phyloP scores from a whole-genome alignment of 306 rosid species.

The Lathyrus sativus region DNA sequence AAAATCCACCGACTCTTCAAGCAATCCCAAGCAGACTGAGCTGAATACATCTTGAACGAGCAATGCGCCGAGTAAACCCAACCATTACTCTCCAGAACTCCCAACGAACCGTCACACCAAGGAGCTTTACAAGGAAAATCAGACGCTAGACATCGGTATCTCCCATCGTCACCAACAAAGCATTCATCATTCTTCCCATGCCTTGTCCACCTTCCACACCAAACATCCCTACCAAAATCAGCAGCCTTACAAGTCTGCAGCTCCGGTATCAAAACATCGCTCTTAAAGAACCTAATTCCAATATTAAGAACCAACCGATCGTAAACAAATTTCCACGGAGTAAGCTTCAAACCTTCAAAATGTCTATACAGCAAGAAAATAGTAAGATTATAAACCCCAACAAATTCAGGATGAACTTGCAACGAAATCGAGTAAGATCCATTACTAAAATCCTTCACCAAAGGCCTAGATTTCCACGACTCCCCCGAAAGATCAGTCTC shows the following conservation, averaged over 20 bases:
- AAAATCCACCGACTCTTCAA: conserved; percentile 81
- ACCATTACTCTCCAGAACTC: conserved; percentile 88
- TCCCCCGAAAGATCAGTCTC: conserved; percentile 92
- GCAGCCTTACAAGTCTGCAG: conserved; percentile 56
- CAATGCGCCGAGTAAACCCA: conserved; percentile 96
- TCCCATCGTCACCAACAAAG: conserved; percentile 66
- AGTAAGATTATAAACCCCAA: conserved; percentile 68
- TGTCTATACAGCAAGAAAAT: conserved; percentile 79
- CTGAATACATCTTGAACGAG: conserved; percentile 68
- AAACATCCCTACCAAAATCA: conserved; percentile 71
- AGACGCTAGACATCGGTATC: conserved; percentile 65
- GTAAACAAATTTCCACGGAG: conserved; percentile 62
- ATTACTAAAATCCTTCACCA: conserved; percentile 75
- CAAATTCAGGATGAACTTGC: conserved; percentile 88
- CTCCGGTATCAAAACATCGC: conserved; percentile 54
- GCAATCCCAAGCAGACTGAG: conserved; percentile 91
- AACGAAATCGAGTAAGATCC: conserved; percentile 77
- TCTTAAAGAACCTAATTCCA: conserved; percentile 55
- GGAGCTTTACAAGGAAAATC: conserved; percentile 76
- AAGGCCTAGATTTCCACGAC: conserved; percentile 85
- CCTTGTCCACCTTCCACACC: conserved; percentile 97
- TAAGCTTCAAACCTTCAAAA: conserved; percentile 78
- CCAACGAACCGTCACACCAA: conserved; percentile 92
- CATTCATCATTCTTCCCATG: conserved; percentile 77
- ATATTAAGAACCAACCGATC: conserved; percentile 61